These are phyloP conservation scores for Candida smagusa DNA, from an alignment of 1,139 yeast species.

Conservation along the genomic window DNA sequence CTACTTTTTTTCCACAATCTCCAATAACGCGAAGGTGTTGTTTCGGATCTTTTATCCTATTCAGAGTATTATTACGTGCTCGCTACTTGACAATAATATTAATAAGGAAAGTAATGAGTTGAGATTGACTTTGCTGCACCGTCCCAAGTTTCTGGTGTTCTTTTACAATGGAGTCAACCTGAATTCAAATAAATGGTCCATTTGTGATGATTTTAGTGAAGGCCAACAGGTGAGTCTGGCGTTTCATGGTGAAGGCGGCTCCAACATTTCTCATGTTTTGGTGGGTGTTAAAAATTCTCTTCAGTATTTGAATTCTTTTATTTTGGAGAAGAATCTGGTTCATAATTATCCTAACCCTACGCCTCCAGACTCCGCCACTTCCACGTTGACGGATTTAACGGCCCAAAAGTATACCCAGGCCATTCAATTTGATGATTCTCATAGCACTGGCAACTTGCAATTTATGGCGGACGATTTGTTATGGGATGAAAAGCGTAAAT, in stretches of 20 bases:
- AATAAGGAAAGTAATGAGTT: slow-evolving; percentile 47
- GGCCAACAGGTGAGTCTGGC: slow-evolving; percentile 77
- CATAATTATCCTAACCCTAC: slow-evolving; percentile 10
- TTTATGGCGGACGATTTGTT: slow-evolving; percentile 19
- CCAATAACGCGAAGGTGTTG: slow-evolving; percentile 62
- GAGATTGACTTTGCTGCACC: slow-evolving; percentile 48
- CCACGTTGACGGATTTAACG: slow-evolving; percentile 6
- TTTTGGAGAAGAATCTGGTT: slow-evolving; percentile 37
- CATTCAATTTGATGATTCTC: slow-evolving; percentile 14
- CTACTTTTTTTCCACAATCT: slow-evolving; percentile 68
- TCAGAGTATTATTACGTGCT: slow-evolving; percentile 42
- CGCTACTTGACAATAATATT: slow-evolving; percentile 46
- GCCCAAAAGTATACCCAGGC: slow-evolving; percentile 12
- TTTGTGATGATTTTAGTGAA: slow-evolving; percentile 79
- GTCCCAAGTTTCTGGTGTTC: slow-evolving; percentile 76
- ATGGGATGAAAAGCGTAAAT: slow-evolving; percentile 20
- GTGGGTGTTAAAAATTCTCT: slow-evolving; percentile 54
- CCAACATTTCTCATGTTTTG: slow-evolving; percentile 49
- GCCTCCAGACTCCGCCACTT: slow-evolving; percentile 10
- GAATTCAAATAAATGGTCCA: slow-evolving; percentile 69
- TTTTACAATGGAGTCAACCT: slow-evolving; percentile 52
- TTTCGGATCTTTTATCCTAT: slow-evolving; percentile 71
- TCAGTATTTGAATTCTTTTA: slow-evolving; percentile 51
- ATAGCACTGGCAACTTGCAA: slow-evolving; percentile 16
- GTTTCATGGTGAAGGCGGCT: slow-evolving; percentile 51